Base-by-base conservation (phyloP, 495 filamentous ascomycete species). In the Hyaloscypha bicolor region DNA sequence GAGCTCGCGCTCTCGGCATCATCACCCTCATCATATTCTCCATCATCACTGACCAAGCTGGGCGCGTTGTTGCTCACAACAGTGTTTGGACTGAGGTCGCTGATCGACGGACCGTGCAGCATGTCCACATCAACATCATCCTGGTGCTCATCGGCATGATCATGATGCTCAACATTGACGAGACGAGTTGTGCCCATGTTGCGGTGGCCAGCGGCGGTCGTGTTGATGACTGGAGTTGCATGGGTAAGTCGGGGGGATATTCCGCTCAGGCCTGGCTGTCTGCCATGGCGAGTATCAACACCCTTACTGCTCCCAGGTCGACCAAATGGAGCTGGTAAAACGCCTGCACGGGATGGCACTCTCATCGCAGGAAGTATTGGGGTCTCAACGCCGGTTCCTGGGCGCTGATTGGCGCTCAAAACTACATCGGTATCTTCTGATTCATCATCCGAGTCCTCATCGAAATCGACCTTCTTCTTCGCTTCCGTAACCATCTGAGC, bases 21-120 rank as follows among this genome's bases (percentile, higher is more conserved):
- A 9, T 78, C 83, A 59, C 82, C 85, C 60, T 88, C 86, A 66
- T 88, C 88, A 71, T 93, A 91, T 71, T 91, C 89, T 62, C 87
- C 90, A 74, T 94, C 90, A 76, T 97, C 93, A 78, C 91, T 94
- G 69, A 96, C 91, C 62, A 97, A 80, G 52, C 92, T 94, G 14
- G 93, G 93, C 12, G 91, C 90, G 60, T 85, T 85, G 75, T 94
- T 93, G 71, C 91, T 91, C 39, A 91, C 86, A 35, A 90, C 79
- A 6, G 92, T 93, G 68, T 92, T 86, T 9, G 93, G 93, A 71
- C 91, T 94, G 42, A 95, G 79, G 60, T 93, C 90, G 33, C 59
- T 64, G 12, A 83, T 69, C 25, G 80, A 69, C 11, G 71, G 67
- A 3, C 61, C 65, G 37, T 69, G 70, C n/a, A 73, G 55, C 68